Percentiles rank a stretch among this genome's conserved stretches.
phyloP scores from a whole-genome alignment of 805 yeast species.

The Myxozyma sirexii region DNA sequence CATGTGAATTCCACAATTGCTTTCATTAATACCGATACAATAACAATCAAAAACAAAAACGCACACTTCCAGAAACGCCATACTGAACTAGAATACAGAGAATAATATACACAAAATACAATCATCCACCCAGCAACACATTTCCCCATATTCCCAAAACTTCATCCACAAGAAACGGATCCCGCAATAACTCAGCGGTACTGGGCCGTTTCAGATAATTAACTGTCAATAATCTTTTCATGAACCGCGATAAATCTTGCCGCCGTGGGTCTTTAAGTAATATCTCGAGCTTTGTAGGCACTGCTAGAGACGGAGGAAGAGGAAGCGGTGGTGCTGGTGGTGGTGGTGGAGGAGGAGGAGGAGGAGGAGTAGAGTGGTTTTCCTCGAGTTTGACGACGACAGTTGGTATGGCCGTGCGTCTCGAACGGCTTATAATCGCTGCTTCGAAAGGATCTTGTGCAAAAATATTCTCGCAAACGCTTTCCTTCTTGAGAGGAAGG shows the following conservation, averaged over 20 bases:
- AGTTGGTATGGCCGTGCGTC: background rate
- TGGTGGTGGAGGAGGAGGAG: background rate
- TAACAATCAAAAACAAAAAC: background rate
- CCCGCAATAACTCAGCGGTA: conserved; percentile 26
- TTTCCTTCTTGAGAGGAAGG: background rate
- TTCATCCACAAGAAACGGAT: conserved; percentile 22
- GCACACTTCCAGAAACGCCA: background rate
- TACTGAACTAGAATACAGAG: too few species aligned
- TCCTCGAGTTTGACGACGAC: background rate
- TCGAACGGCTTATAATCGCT: conserved; percentile 2
- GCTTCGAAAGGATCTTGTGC: background rate
- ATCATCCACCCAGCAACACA: conserved; percentile 1
- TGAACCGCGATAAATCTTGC: conserved; percentile 14
- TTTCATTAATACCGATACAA: background rate
- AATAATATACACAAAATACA: background rate
- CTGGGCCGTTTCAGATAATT: conserved; percentile 18
- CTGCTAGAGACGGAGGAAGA: background rate
- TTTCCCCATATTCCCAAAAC: conserved; percentile 31
- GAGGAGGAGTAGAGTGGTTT: background rate
- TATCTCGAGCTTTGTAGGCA: background rate
- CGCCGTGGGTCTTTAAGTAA: conserved; percentile 18
- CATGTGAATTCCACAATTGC: background rate
- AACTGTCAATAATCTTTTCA: conserved; percentile 12
- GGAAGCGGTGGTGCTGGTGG: background rate
- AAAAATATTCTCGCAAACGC: background rate